Conservation (phyloP, 2,329 filamentous ascomycete species). For the Thelonectria rubi region DNA sequence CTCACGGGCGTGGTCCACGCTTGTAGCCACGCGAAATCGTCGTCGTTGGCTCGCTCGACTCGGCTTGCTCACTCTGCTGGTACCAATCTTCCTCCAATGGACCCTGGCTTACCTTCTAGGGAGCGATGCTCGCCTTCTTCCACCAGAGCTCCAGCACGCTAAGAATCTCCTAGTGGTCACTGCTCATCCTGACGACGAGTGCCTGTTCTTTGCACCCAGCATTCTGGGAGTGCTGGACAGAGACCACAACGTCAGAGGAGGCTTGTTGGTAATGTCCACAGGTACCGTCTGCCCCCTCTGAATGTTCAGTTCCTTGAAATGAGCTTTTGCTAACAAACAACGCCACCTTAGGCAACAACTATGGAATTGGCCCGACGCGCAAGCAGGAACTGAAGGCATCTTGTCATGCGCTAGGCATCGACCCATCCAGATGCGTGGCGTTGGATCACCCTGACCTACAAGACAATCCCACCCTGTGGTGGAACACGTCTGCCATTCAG, state of each 20-base stretch:
- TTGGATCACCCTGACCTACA: background rate
- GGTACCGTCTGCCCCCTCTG: background rate
- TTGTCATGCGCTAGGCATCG: background rate
- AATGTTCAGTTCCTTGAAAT: background rate
- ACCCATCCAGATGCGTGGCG: background rate
- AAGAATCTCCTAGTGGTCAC: slow-evolving; percentile 5
- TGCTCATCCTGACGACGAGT: slow-evolving; percentile 1
- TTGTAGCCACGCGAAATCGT: background rate
- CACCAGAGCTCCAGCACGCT: background rate
- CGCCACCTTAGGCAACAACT: background rate
- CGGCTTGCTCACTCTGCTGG: background rate
- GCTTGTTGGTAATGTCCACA: slow-evolving; percentile 1
- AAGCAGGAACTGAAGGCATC: background rate
- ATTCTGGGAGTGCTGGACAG: slow-evolving; percentile 2
- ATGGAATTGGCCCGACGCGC: background rate
- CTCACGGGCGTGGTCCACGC: background rate
- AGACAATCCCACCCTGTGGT: background rate
- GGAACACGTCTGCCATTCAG: background rate
- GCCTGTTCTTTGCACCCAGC: background rate
- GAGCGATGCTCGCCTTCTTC: background rate
- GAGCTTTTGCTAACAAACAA: background rate
- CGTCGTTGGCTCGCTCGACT: background rate
- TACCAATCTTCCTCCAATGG: background rate
- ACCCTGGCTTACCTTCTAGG: background rate
- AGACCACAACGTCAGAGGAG: background rate